phyloP scores from a whole-genome alignment of 2,329 filamentous ascomycete species.

The Aspergillus ibericus region DNA sequence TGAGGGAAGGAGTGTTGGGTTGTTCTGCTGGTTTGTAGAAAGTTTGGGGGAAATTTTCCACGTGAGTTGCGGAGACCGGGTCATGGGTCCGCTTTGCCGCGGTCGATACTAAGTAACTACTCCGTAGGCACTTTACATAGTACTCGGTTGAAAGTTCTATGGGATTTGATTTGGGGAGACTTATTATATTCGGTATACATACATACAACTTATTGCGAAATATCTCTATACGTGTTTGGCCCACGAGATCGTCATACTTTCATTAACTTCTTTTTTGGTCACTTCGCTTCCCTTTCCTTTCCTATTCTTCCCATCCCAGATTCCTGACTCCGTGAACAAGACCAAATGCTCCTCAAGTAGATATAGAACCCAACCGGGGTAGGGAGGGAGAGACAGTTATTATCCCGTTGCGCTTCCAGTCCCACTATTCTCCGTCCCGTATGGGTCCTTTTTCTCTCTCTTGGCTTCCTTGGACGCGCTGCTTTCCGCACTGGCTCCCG shows the following conservation, averaged over 20 bases:
- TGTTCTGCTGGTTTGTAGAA: slow-evolving; percentile 2
- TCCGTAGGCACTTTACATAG: too few relatives aligned
- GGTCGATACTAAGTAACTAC: too few relatives aligned
- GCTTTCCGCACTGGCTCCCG: slow-evolving; percentile 17
- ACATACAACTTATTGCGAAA: background rate
- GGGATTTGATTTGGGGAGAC: too few relatives aligned
- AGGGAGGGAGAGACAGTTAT: background rate
- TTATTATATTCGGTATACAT: background rate
- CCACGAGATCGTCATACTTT: background rate
- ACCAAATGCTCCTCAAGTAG: background rate
- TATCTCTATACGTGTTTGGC: background rate
- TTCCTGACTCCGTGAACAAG: background rate
- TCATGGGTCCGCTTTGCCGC: background rate
- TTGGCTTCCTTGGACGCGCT: slow-evolving; percentile 19
- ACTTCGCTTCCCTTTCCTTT: background rate
- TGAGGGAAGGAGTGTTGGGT: background rate
- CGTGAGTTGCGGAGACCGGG: slow-evolving; percentile 11
- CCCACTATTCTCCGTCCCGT: slow-evolving; percentile 1
- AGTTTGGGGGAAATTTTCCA: slow-evolving; percentile 18
- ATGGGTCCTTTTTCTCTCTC: slow-evolving; percentile 26
- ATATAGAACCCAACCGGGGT: background rate
- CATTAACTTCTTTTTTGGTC: background rate
- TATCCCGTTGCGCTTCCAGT: slow-evolving; percentile 4
- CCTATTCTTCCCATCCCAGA: background rate
- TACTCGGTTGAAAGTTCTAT: too few relatives aligned